Base-by-base conservation (phyloP, 176 grass and related monocot genomes). In the Ensete glaucum region DNA sequence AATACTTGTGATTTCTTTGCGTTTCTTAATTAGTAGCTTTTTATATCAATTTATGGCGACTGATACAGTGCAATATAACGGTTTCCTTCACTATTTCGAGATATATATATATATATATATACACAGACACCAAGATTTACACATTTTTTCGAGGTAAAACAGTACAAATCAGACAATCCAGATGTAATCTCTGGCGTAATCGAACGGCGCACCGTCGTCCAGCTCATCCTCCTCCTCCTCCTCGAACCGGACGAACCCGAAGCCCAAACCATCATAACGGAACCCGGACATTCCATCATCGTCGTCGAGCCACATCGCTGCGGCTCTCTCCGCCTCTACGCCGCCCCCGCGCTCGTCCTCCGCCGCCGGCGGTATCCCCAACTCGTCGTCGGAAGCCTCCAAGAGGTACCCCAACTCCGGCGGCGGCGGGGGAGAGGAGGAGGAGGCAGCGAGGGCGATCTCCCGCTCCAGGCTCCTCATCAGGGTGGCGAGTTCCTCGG, bases 401-500 rank as follows among this genome's bases (percentile, higher is more conserved):
- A 69, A 29, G 2, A 69, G 67, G 48, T 69, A 69, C 34, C 67
- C 67, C 5, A 69, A 7, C 19, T 69, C 67, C 34, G 29, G 48
- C 29, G 16, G 16, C 29, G 34, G 16, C 16, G 15, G 1, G 7
- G 34, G 34, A 4, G 26, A 4, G 14, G 65, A 14, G 1, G 34
- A 15, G 3, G 67, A 34, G 1, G 11, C 11, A 1, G 27, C 15
- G 29, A 69, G 67, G 67, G 67, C 15, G 48, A 69, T 69, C 25
- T 69, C 67, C 43, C n/a, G 34, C 67, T 69, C 67, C 8, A 69
- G 67, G 67, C 67, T 69, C 29, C 48, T 48, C 67, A 69, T 69
- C 8, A 69, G 34, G 27, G 67, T n/a, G 34, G 67, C 67, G 16
- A 69, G 67, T 26, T 69, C 64, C 9, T 67, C 25, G 64, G 64